phyloP scores from a whole-genome alignment of 495 filamentous ascomycete species.

The Penicillium bovifimosum region DNA sequence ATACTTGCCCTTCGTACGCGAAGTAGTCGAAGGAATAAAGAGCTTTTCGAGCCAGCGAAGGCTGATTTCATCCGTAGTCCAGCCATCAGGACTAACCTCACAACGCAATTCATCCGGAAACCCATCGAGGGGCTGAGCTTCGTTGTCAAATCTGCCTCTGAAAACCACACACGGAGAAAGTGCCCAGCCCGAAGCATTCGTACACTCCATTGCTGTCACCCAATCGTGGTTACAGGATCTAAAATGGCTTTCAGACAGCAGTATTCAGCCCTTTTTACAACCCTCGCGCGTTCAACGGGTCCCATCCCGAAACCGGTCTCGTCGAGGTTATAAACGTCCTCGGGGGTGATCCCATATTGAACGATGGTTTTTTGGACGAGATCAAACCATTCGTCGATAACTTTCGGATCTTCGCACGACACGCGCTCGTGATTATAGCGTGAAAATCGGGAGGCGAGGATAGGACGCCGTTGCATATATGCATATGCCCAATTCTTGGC shows the following conservation, averaged over 20 bases:
- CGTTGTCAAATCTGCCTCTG: background rate
- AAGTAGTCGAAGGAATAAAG: no score
- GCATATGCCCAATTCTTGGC: no score
- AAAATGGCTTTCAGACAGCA: background rate
- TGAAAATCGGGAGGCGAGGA: no score
- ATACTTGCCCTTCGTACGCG: background rate
- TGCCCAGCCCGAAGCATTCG: background rate
- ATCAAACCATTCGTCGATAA: background rate
- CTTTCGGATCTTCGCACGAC: background rate
- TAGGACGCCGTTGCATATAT: no score
- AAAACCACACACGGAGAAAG: background rate
- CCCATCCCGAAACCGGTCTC: conserved; percentile 3
- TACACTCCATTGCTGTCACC: background rate
- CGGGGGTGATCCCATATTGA: background rate
- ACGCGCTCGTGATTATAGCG: no score
- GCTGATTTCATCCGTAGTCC: background rate
- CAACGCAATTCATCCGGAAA: background rate
- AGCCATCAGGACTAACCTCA: background rate
- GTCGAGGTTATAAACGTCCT: background rate
- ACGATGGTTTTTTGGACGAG: background rate
- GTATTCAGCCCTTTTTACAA: background rate
- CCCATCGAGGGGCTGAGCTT: no score
- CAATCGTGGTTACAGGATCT: no score
- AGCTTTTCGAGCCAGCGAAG: no score
- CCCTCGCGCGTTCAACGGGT: background rate